Conservation (phyloP, 768 basidiomycete species). For the Kwoniella newhampshirensis region DNA sequence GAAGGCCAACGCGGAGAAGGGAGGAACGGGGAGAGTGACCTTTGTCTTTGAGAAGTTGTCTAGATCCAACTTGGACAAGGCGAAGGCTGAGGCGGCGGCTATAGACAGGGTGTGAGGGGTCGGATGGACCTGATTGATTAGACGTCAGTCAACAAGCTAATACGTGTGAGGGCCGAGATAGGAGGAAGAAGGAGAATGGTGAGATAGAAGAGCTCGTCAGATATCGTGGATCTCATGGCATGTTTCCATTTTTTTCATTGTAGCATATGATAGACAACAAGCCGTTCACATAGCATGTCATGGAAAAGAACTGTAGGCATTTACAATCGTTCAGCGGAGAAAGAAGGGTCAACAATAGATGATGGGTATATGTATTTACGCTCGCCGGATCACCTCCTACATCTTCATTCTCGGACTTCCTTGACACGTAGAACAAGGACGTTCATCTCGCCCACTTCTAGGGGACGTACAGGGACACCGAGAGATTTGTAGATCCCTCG, state of each 20-base stretch:
- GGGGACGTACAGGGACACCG: constrained; percentile 12
- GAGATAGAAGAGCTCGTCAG: too few relatives aligned
- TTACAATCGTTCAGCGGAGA: too few relatives aligned
- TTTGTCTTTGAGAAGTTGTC: constrained; percentile 50
- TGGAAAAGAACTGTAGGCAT: too few relatives aligned
- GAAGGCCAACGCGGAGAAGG: constrained; percentile 27
- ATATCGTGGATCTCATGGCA: too few relatives aligned
- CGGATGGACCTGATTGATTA: too few relatives aligned
- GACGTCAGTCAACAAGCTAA: too few relatives aligned
- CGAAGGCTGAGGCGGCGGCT: background rate
- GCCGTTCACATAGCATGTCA: too few relatives aligned
- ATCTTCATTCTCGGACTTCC: constrained; percentile 9
- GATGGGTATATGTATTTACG: background rate
- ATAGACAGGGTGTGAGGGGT: too few relatives aligned
- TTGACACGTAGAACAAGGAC: constrained; percentile 33
- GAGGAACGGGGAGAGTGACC: constrained; percentile 43
- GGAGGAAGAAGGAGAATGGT: too few relatives aligned
- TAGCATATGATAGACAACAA: too few relatives aligned
- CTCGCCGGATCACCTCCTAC: background rate
- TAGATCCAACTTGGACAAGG: constrained; percentile 12
- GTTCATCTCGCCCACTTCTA: constrained; percentile 36
- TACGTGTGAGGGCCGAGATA: too few relatives aligned
- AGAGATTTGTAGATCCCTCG: constrained; percentile 26
- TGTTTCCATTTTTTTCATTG: too few relatives aligned
- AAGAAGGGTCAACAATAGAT: background rate